These are phyloP conservation scores for Pythium phragmiticola DNA, from an alignment of 352 stramenopile species.

Conservation along the genomic window DNA sequence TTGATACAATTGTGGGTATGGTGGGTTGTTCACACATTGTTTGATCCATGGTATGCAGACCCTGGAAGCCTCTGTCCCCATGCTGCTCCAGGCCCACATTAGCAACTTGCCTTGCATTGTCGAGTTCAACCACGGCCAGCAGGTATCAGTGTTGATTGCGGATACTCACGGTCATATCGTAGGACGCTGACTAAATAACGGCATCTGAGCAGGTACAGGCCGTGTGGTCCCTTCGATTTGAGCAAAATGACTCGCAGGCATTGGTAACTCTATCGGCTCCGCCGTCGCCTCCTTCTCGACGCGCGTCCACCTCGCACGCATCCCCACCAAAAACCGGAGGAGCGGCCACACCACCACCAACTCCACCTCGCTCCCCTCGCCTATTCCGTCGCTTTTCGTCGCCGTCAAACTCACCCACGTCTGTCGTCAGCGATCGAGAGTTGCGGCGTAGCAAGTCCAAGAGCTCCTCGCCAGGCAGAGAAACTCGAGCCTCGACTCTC, in stretches of 20 bases:
- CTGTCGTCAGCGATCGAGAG: background rate
- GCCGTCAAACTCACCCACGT: background rate
- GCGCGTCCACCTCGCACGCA: conserved; percentile 5
- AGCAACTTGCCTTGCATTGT: conserved; percentile 60
- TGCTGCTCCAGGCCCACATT: conserved; percentile 63
- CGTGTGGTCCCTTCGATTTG: conserved; percentile 59
- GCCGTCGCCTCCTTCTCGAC: conserved; percentile 9
- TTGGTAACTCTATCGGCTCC: conserved; percentile 11
- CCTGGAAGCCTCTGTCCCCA: conserved; percentile 60
- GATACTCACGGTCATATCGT: background rate
- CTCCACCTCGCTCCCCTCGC: background rate
- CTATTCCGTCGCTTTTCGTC: conserved; percentile 11
- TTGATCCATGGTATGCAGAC: conserved; percentile 26
- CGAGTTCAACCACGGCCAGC: conserved; percentile 60
- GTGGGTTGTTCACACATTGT: background rate
- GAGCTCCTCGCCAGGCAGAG: background rate
- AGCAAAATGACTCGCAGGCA: conserved; percentile 34
- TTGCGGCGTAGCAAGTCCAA: conserved; percentile 7
- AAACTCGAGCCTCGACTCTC: background rate
- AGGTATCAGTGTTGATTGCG: conserved; percentile 23
- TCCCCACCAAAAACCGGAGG: conserved; percentile 9
- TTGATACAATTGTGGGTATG: background rate
- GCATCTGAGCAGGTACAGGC: conserved; percentile 44
- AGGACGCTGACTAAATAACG: background rate
- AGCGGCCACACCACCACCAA: background rate